These are phyloP conservation scores for Lasiodiplodia theobromae DNA, from an alignment of 2,329 filamentous ascomycete genomes.

Conservation along the genomic window DNA sequence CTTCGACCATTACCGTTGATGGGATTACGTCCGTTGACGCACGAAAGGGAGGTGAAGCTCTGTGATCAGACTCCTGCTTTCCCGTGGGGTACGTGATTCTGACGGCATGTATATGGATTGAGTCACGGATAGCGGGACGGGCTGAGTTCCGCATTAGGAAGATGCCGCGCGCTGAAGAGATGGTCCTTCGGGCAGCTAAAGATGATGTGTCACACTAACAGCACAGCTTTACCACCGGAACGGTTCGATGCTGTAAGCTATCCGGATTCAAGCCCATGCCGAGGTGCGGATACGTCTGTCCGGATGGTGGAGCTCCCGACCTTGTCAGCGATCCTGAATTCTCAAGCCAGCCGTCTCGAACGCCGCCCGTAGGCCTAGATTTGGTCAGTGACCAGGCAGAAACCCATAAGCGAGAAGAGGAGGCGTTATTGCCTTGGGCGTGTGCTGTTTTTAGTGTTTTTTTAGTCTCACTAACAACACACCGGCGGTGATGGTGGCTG, in stretches of 20 bases:
- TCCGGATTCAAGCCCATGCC: background rate
- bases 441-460: background rate
- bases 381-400: background rate
- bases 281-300: background rate
- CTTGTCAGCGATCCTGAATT: background rate
- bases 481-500: constrained; percentile 1
- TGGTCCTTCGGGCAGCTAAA: background rate
- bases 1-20: too few species aligned
- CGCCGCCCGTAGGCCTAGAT: background rate
- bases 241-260: background rate
- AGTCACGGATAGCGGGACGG: background rate
- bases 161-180: background rate
- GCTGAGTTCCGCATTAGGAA: background rate
- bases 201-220: background rate
- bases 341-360: background rate
- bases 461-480: background rate
- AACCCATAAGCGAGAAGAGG: background rate
- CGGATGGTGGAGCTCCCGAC: background rate
- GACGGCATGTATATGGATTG: background rate
- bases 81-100: background rate
- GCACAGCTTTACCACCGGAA: background rate
- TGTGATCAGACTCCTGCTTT: background rate
- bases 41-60: background rate
- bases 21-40: too few species aligned
- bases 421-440: background rate